Conservation (phyloP, 441 rosid genomes). For the Iberis amara region DNA sequence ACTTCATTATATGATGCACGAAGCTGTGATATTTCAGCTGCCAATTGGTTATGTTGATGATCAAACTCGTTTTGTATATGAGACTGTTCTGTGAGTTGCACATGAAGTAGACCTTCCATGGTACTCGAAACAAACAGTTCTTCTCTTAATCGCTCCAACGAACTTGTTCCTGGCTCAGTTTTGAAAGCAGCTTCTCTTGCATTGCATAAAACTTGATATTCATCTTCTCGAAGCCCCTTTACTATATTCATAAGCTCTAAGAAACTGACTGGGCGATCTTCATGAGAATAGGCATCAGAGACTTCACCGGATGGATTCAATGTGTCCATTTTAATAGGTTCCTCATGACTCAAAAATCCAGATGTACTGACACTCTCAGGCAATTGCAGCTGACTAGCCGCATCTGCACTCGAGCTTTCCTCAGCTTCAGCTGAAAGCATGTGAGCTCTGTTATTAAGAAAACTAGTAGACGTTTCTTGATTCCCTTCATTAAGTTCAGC, state of each 20-base stretch:
- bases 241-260: constrained; percentile 48
- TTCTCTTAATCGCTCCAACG: constrained; percentile 56
- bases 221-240: constrained; percentile 60
- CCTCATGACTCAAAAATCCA: constrained; percentile 37
- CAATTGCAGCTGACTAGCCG: constrained; percentile 33
- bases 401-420: constrained; percentile 32
- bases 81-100: constrained; percentile 68
- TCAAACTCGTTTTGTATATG: constrained; percentile 46
- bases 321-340: constrained; percentile 31
- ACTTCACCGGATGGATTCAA: constrained; percentile 31
- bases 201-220: constrained; percentile 47
- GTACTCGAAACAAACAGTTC: constrained; percentile 61
- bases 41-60: constrained; percentile 39
- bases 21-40: constrained; percentile 51
- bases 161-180: constrained; percentile 31
- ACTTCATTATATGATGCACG: constrained; percentile 42
- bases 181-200: constrained; percentile 41
- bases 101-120: constrained; percentile 49
- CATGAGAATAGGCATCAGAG: constrained; percentile 33
- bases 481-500: constrained; percentile 32
- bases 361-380: constrained; percentile 38
- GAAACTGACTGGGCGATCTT: constrained; percentile 39
- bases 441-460: constrained; percentile 26
- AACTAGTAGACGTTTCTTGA: constrained; percentile 27
- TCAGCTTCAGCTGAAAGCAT: constrained; percentile 30